Conservation (phyloP, 495 filamentous ascomycete species). For the Thermothielavioides terrestris region DNA sequence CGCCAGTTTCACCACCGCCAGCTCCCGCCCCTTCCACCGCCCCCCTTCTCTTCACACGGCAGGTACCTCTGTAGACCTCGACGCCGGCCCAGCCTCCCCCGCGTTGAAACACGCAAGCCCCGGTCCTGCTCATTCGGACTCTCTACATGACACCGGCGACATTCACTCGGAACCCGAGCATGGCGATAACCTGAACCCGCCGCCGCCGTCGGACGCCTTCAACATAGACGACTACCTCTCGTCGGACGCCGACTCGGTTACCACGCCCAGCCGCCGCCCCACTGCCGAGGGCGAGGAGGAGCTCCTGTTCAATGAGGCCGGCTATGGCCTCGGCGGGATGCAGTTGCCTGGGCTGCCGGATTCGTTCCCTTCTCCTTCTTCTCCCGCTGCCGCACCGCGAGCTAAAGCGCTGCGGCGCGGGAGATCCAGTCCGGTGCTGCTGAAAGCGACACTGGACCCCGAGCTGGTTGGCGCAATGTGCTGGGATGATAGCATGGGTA, state of each 20-base stretch:
- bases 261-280: slow-evolving; percentile 13
- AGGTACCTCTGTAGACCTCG: slow-evolving; percentile 35
- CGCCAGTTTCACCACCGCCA: slow-evolving; percentile 25
- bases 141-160: no score
- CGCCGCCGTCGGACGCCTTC: slow-evolving; percentile 17
- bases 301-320: slow-evolving; percentile 33
- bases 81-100: slow-evolving; percentile 12
- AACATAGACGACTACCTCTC: slow-evolving; percentile 36
- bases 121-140: no score
- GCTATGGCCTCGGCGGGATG: slow-evolving; percentile 26
- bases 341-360: slow-evolving; percentile 33
- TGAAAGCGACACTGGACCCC: neutral
- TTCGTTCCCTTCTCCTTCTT: neutral
- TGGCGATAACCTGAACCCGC: neutral
- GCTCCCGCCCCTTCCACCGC: slow-evolving; percentile 32
- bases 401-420: no score
- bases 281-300: slow-evolving; percentile 35
- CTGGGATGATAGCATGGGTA: neutral
- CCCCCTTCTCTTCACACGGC: slow-evolving; percentile 35
- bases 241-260: slow-evolving; percentile 30
- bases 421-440: no score
- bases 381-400: neutral
- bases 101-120: slow-evolving; percentile 11
- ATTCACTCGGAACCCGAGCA: neutral
- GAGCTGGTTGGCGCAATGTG: neutral